A percentile compares a stretch with the other conserved stretches of the same genome.
These are phyloP conservation scores for Chaetomiaceae sp. DNA, from an alignment of 2,329 filamentous ascomycete species.

Conservation along the genomic window DNA sequence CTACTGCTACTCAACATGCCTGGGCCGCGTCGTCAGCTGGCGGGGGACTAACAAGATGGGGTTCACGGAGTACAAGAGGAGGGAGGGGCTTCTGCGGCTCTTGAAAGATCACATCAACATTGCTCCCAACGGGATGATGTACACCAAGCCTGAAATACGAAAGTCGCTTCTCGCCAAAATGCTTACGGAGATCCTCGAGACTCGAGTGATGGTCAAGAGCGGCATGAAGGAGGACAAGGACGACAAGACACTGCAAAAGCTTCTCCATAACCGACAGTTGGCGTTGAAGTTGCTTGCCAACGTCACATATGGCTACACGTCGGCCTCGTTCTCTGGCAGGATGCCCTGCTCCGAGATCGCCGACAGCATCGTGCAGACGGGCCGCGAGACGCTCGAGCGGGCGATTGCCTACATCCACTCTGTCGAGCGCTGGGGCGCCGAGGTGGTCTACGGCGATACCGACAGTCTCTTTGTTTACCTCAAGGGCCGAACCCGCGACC, in stretches of 20 bases:
- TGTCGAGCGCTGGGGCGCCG: conserved; percentile 79
- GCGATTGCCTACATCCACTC: conserved; percentile 91
- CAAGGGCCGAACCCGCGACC: conserved; percentile 76
- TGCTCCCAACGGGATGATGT: conserved; percentile 95
- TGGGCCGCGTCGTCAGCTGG: conserved; percentile 82
- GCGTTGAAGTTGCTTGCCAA: conserved; percentile 97
- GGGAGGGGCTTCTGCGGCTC: conserved; percentile 68
- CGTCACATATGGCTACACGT: conserved; percentile 97
- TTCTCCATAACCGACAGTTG: conserved; percentile 89
- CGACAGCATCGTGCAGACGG: conserved; percentile 96
- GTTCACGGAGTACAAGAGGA: conserved; percentile 78
- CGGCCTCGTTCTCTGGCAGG: conserved; percentile 89
- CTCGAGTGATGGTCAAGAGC: conserved; percentile 93
- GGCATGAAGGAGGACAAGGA: conserved; percentile 94
- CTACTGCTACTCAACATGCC: conserved; percentile 95
- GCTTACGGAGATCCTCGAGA: conserved; percentile 92
- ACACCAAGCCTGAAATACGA: conserved; percentile 75
- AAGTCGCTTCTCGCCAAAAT: conserved; percentile 93
- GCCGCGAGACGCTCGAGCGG: conserved; percentile 87
- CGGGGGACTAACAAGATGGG: conserved; percentile 93
- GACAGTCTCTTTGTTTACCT: conserved; percentile 91
- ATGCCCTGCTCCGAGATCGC: conserved; percentile 99
- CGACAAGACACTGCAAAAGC: conserved; percentile 76
- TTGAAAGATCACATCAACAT: conserved; percentile 86
- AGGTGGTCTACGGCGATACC: conserved; percentile 97